These are phyloP conservation scores for Colletotrichum simmondsii DNA, from an alignment of 2,329 filamentous ascomycete genomes.

Conservation along the genomic window DNA sequence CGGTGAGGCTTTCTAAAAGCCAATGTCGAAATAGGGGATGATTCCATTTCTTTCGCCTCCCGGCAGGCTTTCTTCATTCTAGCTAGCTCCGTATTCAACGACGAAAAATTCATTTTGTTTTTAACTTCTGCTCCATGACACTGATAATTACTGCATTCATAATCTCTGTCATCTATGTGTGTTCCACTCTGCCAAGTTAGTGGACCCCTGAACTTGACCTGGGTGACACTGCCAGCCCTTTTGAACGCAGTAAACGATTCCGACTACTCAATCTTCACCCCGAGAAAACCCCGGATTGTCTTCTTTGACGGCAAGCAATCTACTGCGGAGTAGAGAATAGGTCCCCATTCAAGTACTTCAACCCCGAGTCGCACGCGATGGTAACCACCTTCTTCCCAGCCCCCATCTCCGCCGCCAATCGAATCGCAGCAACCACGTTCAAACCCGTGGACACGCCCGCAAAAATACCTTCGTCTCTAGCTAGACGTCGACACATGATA, in stretches of 20 bases:
- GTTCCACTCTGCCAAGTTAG: neutral
- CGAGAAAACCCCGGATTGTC: neutral
- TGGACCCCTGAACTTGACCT: neutral
- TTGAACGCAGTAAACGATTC: neutral
- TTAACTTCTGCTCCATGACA: neutral
- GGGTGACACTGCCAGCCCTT: neutral
- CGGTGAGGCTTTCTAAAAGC: neutral
- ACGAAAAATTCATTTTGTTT: neutral
- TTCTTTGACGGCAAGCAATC: too few species aligned
- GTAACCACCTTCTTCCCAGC: slow-evolving; percentile 11
- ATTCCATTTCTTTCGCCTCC: neutral
- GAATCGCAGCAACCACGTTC: neutral
- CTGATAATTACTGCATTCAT: neutral
- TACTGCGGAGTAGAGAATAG: slow-evolving; percentile 32
- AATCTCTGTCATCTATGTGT: neutral
- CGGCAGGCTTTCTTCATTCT: neutral
- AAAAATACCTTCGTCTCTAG: slow-evolving; percentile 15
- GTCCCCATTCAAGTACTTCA: slow-evolving; percentile 19
- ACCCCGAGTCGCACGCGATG: slow-evolving; percentile 18
- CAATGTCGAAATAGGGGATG: neutral
- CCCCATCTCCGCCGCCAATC: slow-evolving; percentile 14
- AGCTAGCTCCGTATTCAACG: neutral
- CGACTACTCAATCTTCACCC: neutral
- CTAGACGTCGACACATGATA: slow-evolving; percentile 15
- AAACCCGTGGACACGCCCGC: slow-evolving; percentile 4